Base-by-base conservation (phyloP, 768 basidiomycete species). In the Collybiopsis confluens region DNA sequence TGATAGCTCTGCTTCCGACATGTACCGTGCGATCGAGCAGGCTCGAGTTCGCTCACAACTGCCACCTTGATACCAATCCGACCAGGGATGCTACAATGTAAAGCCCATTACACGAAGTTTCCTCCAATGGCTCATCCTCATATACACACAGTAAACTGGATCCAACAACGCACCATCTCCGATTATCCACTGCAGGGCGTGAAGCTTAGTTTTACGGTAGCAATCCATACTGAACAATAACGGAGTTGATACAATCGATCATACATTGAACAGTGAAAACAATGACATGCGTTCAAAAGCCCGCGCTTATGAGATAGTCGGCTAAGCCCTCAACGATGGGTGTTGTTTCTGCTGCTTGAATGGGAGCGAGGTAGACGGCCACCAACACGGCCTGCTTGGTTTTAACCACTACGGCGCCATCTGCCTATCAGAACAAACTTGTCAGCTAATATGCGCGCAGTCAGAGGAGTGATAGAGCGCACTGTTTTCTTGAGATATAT, bases 311-410 rank as follows among this genome's bases (percentile, higher is more conserved):
- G 64, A 97, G 77, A 68, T 94, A 92, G 68, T 93, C 88, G 30
- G 83, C 92, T 21, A 95, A 72, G 4, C 61, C 64, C 67, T 88
- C 83, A 37, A 88, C 88, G 35, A 89, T 58, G 15, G 76, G 63
- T 20, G 82, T 86, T 16, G 79, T 74, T 65, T 95, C 93, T 15
- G 71, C 61, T 2, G 83, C 85, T 64, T 88, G 86, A 37, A 66
- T 63, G 0, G 91, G 91, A 4, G 75, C 71, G 0, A 55, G 55
- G 68, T 96, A 98, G 64, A 86, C 85, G 4, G 82, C 81, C 20
- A 97, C 83, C 49, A 98, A 74, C 53, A 96, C 73, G n/a, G 90
- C 92, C 63, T 90, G 87, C 56, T 78, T 86, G 16, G 92, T 95
- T 76, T 88, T 89, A 44, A 89, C 84, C 55, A 93, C 62, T 57